These are phyloP conservation scores for Limnanthes douglasii DNA, from an alignment of 345 rosid genomes.

Conservation along the genomic window DNA sequence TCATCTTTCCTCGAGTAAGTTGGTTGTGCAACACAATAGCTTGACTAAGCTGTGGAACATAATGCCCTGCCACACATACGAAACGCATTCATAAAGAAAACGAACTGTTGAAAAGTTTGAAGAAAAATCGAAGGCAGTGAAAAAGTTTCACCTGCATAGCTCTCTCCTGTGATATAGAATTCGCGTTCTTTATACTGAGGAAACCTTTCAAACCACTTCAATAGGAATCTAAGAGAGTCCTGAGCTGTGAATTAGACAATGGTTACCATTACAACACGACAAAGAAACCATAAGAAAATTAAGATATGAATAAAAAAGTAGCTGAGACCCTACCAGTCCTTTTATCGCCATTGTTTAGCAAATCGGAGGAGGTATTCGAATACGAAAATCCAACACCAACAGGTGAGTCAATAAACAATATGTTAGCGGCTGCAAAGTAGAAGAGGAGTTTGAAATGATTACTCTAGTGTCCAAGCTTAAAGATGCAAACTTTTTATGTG, in stretches of 20 bases:
- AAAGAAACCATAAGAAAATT: conserved; percentile 1
- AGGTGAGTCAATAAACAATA: conserved; percentile 82
- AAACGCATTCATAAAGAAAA: neutral
- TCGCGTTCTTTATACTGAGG: conserved; percentile 82
- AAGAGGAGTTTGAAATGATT: conserved; percentile 3
- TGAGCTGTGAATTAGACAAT: conserved; percentile 30
- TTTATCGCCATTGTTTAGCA: conserved; percentile 30
- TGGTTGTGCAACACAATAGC: conserved; percentile 50
- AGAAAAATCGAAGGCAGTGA: conserved; percentile 1
- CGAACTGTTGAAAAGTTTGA: neutral
- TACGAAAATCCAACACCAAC: conserved; percentile 91
- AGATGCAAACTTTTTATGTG: no score
- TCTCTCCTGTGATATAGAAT: conserved; percentile 79
- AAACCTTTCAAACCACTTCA: conserved; percentile 83
- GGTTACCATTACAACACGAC: conserved; percentile 6
- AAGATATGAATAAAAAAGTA: conserved; percentile 7
- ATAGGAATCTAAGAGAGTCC: conserved; percentile 59
- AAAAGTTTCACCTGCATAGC: conserved; percentile 56
- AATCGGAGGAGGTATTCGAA: conserved; percentile 69
- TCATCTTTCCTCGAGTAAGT: conserved; percentile 19
- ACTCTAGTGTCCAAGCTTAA: no score
- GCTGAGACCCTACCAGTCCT: conserved; percentile 42
- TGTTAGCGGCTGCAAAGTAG: conserved; percentile 55
- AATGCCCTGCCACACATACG: conserved; percentile 48
- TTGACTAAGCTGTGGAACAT: conserved; percentile 88